Conservation (phyloP, 345 rosid genomes). For the Melaleuca quinquenervia region DNA sequence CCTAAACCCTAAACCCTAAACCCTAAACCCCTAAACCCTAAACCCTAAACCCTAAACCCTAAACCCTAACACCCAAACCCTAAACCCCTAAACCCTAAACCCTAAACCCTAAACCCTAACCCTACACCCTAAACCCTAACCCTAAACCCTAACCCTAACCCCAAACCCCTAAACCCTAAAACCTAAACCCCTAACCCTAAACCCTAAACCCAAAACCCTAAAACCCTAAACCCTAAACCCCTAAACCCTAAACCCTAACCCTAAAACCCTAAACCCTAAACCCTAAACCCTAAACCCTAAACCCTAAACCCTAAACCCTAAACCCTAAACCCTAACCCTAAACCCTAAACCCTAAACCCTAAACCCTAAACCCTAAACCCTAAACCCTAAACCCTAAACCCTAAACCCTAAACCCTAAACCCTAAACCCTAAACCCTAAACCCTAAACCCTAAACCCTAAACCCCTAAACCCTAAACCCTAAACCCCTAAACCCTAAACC, state of each 20-base stretch:
- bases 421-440: not conserved
- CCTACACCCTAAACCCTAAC: constrained; percentile 3
- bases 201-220: constrained; percentile 2
- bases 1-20: not conserved
- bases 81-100: not conserved
- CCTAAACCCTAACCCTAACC: not conserved
- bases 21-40: not conserved
- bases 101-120: constrained; percentile 1
- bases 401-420: not conserved
- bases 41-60: not conserved
- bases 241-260: constrained; percentile 1
- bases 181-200: constrained; percentile 2
- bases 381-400: not conserved
- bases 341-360: not conserved
- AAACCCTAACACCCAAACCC: constrained; percentile 3
- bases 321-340: not conserved
- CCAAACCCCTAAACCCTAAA: constrained; percentile 2
- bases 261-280: constrained; percentile 2
- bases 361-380: not conserved
- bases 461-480: not conserved
- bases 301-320: not conserved
- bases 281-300: constrained; percentile 2
- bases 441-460: not conserved
- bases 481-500: not conserved
- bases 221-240: constrained; percentile 6